phyloP scores from a whole-genome alignment of 2,329 filamentous ascomycete genomes.

The Anthostomella pinea region DNA sequence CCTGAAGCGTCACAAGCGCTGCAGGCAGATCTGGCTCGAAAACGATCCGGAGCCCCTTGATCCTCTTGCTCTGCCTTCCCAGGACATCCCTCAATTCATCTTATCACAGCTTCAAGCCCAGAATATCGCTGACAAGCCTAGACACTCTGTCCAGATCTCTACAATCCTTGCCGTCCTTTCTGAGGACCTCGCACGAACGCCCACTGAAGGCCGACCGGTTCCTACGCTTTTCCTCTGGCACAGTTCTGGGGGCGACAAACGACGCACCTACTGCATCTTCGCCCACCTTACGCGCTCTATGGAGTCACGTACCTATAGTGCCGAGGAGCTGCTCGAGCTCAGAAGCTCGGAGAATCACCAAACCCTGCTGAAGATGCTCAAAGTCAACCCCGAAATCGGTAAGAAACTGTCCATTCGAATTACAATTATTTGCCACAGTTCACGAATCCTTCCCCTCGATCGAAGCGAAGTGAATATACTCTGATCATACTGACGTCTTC shows the following conservation, averaged over 20 bases:
- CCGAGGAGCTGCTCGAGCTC: slow-evolving; percentile 44
- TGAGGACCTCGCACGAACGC: slow-evolving; percentile 14
- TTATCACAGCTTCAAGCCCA: slow-evolving; percentile 40
- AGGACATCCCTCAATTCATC: slow-evolving; percentile 35
- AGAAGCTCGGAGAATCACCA: slow-evolving; percentile 19
- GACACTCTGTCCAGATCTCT: slow-evolving; percentile 25
- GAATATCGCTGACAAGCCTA: slow-evolving; percentile 33
- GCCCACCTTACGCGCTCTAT: slow-evolving; percentile 40
- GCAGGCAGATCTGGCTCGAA: too few relatives aligned
- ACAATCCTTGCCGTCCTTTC: slow-evolving; percentile 32
- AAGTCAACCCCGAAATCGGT: slow-evolving; percentile 41
- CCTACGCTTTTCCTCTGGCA: slow-evolving; percentile 42
- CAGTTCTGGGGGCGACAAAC: slow-evolving; percentile 28
- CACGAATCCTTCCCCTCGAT: too few relatives aligned
- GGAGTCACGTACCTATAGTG: slow-evolving; percentile 42
- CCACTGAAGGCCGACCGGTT: slow-evolving; percentile 19
- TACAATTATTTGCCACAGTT: too few relatives aligned
- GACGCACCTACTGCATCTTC: slow-evolving; percentile 41
- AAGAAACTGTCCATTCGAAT: too few relatives aligned
- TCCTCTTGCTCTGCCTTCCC: slow-evolving; percentile 2
- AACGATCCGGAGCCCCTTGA: not conserved
- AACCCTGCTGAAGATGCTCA: slow-evolving; percentile 17
- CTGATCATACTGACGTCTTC: too few relatives aligned
- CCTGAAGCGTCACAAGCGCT: slow-evolving; percentile 15
- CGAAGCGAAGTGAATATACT: too few relatives aligned